These are phyloP conservation scores for Linaria vulgaris DNA, from an alignment of 257 asterid species.

Conservation along the genomic window DNA sequence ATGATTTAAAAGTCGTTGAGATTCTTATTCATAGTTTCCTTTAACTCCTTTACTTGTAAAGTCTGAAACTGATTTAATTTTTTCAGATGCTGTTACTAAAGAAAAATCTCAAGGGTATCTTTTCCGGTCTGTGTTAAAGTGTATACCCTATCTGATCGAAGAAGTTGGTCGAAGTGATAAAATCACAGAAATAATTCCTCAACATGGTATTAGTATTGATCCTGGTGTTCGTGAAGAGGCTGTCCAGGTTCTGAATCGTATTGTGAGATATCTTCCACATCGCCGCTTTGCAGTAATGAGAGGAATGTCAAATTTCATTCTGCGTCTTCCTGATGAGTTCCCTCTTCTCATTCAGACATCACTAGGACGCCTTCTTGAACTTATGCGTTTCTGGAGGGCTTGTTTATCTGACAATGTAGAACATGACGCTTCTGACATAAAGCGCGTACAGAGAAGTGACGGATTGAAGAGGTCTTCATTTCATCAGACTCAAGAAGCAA, in stretches of 20 bases:
- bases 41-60: no score
- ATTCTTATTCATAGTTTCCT: slow-evolving; percentile 3
- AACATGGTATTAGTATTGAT: slow-evolving; percentile 97
- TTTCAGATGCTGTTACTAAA: slow-evolving; percentile 85
- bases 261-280: slow-evolving; percentile 87
- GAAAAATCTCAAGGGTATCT: slow-evolving; percentile 99
- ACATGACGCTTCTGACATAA: slow-evolving; percentile 52
- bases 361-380: slow-evolving; percentile 93
- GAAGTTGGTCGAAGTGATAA: slow-evolving; percentile 98
- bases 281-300: slow-evolving; percentile 98
- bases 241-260: slow-evolving; percentile 91
- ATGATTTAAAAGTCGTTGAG: no score
- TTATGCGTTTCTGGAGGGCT: slow-evolving; percentile 98
- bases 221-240: slow-evolving; percentile 99
- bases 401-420: slow-evolving; percentile 73
- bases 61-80: background rate
- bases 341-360: slow-evolving; percentile 99
- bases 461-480: slow-evolving; percentile 89
- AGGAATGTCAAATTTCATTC: slow-evolving; percentile 91
- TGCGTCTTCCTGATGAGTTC: slow-evolving; percentile 95
- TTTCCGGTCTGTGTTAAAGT: slow-evolving; percentile 92
- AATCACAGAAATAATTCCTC: slow-evolving; percentile 95
- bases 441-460: slow-evolving; percentile 80
- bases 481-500: slow-evolving; percentile 73
- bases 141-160: slow-evolving; percentile 98